Conservation (phyloP, 345 rosid genomes). For the Eucalyptus caleyi region DNA sequence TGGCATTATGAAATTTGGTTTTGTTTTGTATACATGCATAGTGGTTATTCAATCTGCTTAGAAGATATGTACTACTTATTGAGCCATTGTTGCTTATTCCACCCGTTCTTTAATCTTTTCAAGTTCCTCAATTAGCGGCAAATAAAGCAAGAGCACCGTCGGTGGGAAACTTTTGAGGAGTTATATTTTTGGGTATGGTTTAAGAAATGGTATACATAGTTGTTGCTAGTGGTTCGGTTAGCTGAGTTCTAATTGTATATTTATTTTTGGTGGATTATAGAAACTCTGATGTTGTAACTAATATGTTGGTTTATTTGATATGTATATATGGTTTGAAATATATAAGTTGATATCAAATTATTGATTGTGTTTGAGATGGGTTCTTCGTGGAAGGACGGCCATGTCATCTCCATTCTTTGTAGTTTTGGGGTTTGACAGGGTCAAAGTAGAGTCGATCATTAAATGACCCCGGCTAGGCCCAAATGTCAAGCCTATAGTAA, state of each 20-base stretch:
- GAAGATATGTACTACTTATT: rapidly evolving
- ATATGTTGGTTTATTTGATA: rapidly evolving
- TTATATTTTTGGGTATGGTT: no score
- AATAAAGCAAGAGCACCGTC: rapidly evolving
- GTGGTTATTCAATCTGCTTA: rapidly evolving
- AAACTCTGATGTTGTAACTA: rapidly evolving
- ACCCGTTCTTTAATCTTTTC: rapidly evolving
- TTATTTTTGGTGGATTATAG: no score
- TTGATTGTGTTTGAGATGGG: rapidly evolving
- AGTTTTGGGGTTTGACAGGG: not conserved
- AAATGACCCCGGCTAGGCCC: rapidly evolving
- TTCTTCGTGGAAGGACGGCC: rapidly evolving
- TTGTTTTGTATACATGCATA: no score
- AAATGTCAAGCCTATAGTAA: no score
- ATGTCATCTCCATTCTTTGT: no score
- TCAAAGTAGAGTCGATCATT: not conserved
- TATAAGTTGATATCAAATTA: no score
- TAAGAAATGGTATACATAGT: no score
- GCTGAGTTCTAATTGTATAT: rapidly evolving
- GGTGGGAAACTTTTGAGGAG: no score
- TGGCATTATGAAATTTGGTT: no score
- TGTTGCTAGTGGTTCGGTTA: no score
- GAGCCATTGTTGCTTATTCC: no score
- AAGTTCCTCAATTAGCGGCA: rapidly evolving
- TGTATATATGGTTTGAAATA: no score